Conservation (phyloP, 495 filamentous ascomycete species). For the Aspergillus coremiiformis region DNA sequence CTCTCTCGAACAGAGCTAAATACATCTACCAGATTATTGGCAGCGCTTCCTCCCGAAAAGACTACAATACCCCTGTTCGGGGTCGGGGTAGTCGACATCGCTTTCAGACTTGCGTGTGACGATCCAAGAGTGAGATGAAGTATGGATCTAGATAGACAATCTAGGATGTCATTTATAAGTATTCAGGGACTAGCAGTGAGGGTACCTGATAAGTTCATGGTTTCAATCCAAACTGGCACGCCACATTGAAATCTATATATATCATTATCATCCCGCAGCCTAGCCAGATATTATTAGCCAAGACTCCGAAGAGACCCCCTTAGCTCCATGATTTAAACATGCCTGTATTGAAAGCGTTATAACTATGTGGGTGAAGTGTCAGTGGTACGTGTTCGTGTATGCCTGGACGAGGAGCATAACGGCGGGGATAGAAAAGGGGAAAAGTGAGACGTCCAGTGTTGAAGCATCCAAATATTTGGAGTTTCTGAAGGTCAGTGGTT, state of each 20-base stretch:
- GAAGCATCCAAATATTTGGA: background rate
- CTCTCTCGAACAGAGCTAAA: conserved; percentile 68
- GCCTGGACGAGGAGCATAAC: background rate
- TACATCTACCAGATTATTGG: conserved; percentile 89
- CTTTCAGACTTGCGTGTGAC: background rate
- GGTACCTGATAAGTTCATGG: background rate
- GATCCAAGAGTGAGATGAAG: background rate
- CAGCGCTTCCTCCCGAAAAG: conserved; percentile 84
- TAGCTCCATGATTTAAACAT: background rate
- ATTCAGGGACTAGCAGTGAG: background rate
- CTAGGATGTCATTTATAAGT: background rate
- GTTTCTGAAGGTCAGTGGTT: too few species aligned
- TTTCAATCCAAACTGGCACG: background rate
- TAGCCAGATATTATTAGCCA: background rate
- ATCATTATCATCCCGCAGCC: background rate
- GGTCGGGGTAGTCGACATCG: conserved; percentile 10
- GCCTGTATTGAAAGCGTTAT: background rate
- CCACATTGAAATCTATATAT: background rate
- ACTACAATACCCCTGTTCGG: conserved; percentile 61
- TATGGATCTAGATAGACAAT: background rate
- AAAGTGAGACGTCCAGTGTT: background rate
- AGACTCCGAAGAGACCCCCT: background rate
- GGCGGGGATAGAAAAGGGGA: background rate
- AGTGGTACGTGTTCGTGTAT: background rate
- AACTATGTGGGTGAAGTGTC: background rate